Base-by-base conservation (phyloP, 371 early-diverging fungal species). In the Haplosporangium sp. region DNA sequence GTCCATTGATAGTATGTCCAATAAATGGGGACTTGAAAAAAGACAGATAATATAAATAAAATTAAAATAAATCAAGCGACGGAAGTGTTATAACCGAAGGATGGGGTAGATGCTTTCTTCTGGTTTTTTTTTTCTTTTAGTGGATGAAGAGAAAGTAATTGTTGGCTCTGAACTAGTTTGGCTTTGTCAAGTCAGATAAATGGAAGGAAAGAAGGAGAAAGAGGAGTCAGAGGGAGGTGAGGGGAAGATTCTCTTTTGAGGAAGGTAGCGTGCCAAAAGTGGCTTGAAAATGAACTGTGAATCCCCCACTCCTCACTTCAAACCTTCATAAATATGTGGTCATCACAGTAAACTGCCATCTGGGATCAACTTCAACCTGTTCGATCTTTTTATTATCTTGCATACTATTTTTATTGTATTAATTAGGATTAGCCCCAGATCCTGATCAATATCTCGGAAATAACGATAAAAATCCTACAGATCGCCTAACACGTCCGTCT, bases 1-100 rank as follows among this genome's bases (percentile, higher is more conserved):
- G 75, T 81, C 81, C 81, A 81, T 81, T 74, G 81, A 74, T 71
- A 69, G 69, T 53, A 69, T 69, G 69, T 52, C 66, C 75, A 69
- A 69, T 61, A 50, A 37, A 64, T 19, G 19, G 39, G 52, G 60
- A 50, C 40, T 61, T 50, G 38, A 61, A 17, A 40, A n/a, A 63
- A 60, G 48, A 48, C 48, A 48, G 48, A 48, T 34, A 55, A 55
- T 19, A 55, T 55, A 55, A 55, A 55, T 13, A 13, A 34, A 37
- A 19, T 47, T 42, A 52, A 60, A 44, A 13, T 27, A 60, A 60
- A 40, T 6, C 15, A 57, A 57, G 20, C 34, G 35, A 60, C 27
- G 27, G 27, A 27, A 27, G 1, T 27, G 27, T 27, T 27, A 27
- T 10, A 44, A 61, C 47, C 35, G 34, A 15, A 56, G 56, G 47